Percentiles rank a stretch among this genome's conserved stretches.
phyloP scores from a whole-genome alignment of 2,329 filamentous ascomycete genomes.

The Talaromyces islandicus region DNA sequence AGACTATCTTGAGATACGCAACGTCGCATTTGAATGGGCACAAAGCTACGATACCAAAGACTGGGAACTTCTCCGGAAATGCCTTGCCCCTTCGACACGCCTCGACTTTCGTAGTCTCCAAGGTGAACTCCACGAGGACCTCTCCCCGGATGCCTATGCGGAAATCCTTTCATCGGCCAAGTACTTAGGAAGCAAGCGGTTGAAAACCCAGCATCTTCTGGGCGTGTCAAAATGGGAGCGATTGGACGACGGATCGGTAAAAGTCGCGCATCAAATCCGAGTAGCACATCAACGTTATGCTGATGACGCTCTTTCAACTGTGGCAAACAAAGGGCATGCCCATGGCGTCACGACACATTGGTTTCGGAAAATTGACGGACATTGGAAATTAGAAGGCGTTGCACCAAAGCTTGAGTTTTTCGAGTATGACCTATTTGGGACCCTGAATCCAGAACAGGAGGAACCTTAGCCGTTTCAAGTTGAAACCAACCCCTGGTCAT shows the following conservation, averaged over 20 bases:
- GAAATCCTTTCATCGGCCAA: neutral
- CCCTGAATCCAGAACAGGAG: neutral
- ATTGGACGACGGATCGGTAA: neutral
- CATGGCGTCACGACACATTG: neutral
- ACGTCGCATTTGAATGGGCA: neutral
- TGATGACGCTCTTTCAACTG: neutral
- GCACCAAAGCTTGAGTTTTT: neutral
- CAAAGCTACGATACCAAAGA: neutral
- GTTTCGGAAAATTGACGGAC: neutral
- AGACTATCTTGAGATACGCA: neutral
- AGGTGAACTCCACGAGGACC: neutral
- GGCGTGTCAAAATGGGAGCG: neutral
- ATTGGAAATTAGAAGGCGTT: conserved; percentile 1
- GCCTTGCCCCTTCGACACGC: neutral
- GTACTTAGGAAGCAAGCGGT: neutral
- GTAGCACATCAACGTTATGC: neutral
- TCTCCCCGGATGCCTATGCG: neutral
- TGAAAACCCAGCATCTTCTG: neutral
- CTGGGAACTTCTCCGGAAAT: neutral
- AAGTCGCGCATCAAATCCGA: neutral
- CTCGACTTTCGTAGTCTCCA: neutral
- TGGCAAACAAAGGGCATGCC: neutral
- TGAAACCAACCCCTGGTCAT: neutral
- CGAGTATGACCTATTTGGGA: neutral
- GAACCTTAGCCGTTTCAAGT: neutral